These are phyloP conservation scores for Teunomyces cretensis DNA, from an alignment of 805 yeast species.

Conservation along the genomic window DNA sequence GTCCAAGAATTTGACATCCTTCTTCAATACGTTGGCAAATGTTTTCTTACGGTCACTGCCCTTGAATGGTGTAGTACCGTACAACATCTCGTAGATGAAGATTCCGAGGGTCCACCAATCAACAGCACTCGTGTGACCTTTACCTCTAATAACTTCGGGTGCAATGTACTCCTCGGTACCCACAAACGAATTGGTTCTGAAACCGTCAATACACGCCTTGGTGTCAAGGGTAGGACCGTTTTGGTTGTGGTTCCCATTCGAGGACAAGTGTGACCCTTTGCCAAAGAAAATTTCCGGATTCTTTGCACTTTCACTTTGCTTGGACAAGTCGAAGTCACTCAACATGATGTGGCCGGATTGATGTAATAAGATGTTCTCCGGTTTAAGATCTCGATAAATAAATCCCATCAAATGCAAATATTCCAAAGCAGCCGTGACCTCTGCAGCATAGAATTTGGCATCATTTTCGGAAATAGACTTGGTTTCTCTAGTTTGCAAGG, in stretches of 20 bases:
- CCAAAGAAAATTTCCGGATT: conserved; percentile 65
- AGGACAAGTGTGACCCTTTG: conserved; percentile 18
- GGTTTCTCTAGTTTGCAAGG: conserved; percentile 84
- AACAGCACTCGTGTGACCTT: conserved; percentile 96
- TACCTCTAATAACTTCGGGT: conserved; percentile 95
- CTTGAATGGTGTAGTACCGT: conserved; percentile 95
- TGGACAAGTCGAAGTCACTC: conserved; percentile 92
- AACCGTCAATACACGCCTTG: conserved; percentile 91
- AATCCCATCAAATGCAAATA: conserved; percentile 96
- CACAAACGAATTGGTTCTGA: conserved; percentile 95
- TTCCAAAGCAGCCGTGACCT: conserved; percentile 95
- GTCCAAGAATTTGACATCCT: conserved; percentile 80
- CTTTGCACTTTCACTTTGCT: conserved; percentile 76
- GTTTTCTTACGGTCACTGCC: conserved; percentile 88
- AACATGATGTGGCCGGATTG: conserved; percentile 98
- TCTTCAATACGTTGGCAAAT: conserved; percentile 80
- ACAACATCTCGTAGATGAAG: conserved; percentile 88
- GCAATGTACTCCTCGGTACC: conserved; percentile 99
- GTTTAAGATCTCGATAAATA: conserved; percentile 93
- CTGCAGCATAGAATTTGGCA: conserved; percentile 93
- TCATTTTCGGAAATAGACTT: conserved; percentile 85
- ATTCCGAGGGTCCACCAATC: conserved; percentile 99
- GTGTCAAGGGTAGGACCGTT: conserved; percentile 75
- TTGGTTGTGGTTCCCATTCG: conserved; percentile 30
- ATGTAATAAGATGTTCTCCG: conserved; percentile 91